Conservation (phyloP, 352 stramenopile species). For the Blastocystis sp. region DNA sequence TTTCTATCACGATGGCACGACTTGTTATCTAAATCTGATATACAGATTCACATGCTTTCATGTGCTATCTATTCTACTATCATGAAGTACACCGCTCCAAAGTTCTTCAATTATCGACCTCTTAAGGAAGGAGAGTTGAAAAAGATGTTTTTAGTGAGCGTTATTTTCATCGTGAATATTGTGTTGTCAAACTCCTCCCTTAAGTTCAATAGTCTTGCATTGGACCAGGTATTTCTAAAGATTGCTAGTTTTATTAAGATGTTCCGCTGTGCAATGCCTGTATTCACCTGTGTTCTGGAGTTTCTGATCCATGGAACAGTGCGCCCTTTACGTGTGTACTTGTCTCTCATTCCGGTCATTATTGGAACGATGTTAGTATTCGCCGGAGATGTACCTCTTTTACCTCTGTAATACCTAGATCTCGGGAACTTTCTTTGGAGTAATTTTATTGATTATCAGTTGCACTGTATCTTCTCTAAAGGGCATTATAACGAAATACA, state of each 20-base stretch:
- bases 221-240: neutral
- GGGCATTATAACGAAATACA: conserved; percentile 55
- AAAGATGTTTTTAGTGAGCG: conserved; percentile 50
- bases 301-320: conserved; percentile 39
- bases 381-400: conserved; percentile 21
- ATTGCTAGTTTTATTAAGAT: neutral
- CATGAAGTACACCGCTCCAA: conserved; percentile 35
- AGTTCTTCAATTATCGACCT: conserved; percentile 26
- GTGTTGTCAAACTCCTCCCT: conserved; percentile 28
- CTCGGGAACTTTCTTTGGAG: neutral
- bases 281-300: conserved; percentile 51
- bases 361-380: conserved; percentile 60
- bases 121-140: neutral
- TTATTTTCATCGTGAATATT: conserved; percentile 61
- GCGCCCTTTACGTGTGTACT: conserved; percentile 26
- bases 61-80: conserved; percentile 53
- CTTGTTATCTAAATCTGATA: neutral
- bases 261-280: conserved; percentile 59
- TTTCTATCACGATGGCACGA: conserved; percentile 46
- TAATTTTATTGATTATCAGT: conserved; percentile 12
- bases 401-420: neutral
- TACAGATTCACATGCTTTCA: conserved; percentile 57
- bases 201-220: conserved; percentile 56
- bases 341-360: conserved; percentile 59
- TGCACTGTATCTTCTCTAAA: conserved; percentile 51